Conservation (phyloP, 768 basidiomycete species). For the Tylopilus sp. region DNA sequence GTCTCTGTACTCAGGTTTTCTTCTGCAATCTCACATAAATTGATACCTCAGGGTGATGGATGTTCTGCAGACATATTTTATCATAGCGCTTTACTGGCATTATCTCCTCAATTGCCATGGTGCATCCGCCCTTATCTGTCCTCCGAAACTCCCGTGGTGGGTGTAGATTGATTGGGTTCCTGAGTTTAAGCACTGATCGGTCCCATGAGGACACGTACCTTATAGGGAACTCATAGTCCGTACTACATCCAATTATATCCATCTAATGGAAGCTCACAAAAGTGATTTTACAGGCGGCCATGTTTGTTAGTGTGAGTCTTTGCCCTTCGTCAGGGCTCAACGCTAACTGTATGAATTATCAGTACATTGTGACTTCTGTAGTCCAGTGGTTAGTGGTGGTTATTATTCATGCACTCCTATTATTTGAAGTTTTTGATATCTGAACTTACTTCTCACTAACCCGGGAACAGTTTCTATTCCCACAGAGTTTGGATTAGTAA, state of each 20-base stretch:
- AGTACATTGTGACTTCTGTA: constrained; percentile 2
- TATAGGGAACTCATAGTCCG: constrained; percentile 6
- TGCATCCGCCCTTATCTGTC: not conserved
- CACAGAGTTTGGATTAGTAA: constrained; percentile 16
- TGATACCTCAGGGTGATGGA: not conserved
- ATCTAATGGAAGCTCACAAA: not conserved
- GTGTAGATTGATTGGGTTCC: not conserved
- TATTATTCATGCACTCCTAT: not conserved
- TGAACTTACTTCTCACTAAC: not conserved
- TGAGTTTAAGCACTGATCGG: not conserved
- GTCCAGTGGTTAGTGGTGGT: constrained; percentile 10
- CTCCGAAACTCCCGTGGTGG: not conserved
- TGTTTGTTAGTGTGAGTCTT: constrained; percentile 1
- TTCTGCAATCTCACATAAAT: too few relatives aligned
- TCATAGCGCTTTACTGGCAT: not conserved
- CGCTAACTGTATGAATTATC: not conserved
- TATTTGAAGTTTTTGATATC: not conserved
- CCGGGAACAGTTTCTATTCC: constrained; percentile 8
- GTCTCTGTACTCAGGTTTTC: not conserved
- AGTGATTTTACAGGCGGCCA: too few relatives aligned
- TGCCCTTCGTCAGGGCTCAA: too few relatives aligned
- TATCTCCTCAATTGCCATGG: constrained; percentile 1
- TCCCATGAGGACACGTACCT: not conserved
- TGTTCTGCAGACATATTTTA: not conserved
- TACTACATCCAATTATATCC: not conserved